Base-by-base conservation (phyloP, 768 basidiomycete genomes). In the Obba rivulosa region DNA sequence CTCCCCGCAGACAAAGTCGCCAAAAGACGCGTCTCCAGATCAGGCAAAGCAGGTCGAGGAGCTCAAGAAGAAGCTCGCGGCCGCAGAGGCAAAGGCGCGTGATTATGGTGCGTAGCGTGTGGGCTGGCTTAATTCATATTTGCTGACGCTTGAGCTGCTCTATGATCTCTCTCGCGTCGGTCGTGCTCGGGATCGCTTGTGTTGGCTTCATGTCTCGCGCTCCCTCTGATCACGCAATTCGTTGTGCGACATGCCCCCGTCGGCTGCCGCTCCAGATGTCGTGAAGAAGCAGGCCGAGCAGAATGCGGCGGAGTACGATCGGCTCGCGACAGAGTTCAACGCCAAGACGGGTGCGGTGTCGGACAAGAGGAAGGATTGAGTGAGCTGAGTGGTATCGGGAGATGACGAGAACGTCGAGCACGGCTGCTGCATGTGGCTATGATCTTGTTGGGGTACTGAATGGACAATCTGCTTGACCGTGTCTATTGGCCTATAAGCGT, bases 261-360 rank as follows among this genome's bases (percentile, higher is more conserved):
- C n/a, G n/a, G n/a, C n/a, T n/a, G n/a, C n/a, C n/a, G n/a, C 10
- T 40, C 22, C 57, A 91, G 89, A 82, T 17, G 85, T 83, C 17
- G 65, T 93, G 46, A 90, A 91, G 73, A 86, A 83, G 66, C 91
- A 93, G 64, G 85, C 88, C 0, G 63, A 71, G 1, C 85, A 87
- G 57, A 88, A 92, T 54, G 83, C 81, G 3, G 74, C 71, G 20
- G 88, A 92, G 61, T 93, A 87, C 58, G 85, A 92, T 68, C 75
- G 90, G 46, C 78, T 94, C 46, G 85, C 89, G 1, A 84, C 81
- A 3, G 79, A 83, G 65, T 81, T 82, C 67, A 90, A 89, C 63
- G 72, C 81, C 49, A 74, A 78, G 42, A 85, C 84, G 1, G 87
- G 87, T 3, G 64, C 66, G 34, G 62, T 66, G 1, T 77, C 75